Base-by-base conservation (phyloP, 2,329 filamentous ascomycete genomes). In the Penicillium rolfsii region DNA sequence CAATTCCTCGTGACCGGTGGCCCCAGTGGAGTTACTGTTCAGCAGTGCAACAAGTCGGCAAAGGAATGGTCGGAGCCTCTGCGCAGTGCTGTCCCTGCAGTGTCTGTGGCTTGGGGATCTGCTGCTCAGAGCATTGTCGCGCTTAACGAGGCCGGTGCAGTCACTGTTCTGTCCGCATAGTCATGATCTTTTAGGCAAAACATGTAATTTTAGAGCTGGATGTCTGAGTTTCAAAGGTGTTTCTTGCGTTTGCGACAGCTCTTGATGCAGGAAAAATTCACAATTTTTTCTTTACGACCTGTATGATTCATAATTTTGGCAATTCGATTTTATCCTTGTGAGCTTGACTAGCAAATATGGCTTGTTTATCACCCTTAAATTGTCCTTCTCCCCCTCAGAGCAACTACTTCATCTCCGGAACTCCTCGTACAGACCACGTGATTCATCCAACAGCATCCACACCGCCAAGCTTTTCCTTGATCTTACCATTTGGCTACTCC, bases 51-150 rank as follows among this genome's bases (percentile, higher is more conserved):
- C 64, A 99, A 98, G 84, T 82, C 87, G 55, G 84, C 87, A 63
- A 99, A 97, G 85, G 84, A 85, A 60, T 99, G 95, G 95, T 90
- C 88, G 48, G 93, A 97, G 81, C 89, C 91, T 9, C 82, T 97
- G 67, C 85, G 89, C 70, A 91, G 86, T 73, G 91, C 89, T 2
- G 84, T 92, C 26, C 85, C 90, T 16, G 89, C 90, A 0, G 85
- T 89, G 33, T 87, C 89, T 22, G 83, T 96, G 52, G 83, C 84
- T 62, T 99, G 94, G 94, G 92, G 91, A 7, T 80, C 84, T 26
- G 84, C 86, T 53, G 94, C 90, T 11, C 88, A 87, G 76, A 89
- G 87, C 69, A 81, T 98, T 69, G 81, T 97, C 55, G 84, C 89
- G 19, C 83, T 96, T 64, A 91, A 90, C 70, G 82, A 80, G 16